These are phyloP conservation scores for Arthroderma sp. DNA, from an alignment of 2,329 filamentous ascomycete species.

Conservation along the genomic window DNA sequence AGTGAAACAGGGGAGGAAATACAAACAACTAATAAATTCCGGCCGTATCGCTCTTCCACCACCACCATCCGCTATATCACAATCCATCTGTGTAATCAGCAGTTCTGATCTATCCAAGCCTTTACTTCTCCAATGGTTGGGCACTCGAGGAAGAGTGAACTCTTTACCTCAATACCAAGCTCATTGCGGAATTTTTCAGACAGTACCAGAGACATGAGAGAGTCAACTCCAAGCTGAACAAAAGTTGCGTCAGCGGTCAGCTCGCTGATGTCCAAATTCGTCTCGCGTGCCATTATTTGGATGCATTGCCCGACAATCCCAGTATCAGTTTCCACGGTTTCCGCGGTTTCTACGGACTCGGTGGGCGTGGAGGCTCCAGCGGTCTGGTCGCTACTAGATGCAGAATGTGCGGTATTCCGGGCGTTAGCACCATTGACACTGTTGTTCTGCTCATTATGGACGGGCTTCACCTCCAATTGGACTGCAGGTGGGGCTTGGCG, in stretches of 20 bases:
- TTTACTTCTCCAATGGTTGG: not conserved
- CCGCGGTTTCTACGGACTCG: not conserved
- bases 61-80: too few species aligned
- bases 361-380: not conserved
- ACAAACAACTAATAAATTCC: too few species aligned
- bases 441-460: too few species aligned
- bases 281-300: not conserved
- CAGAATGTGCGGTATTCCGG: too few species aligned
- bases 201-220: not conserved
- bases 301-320: not conserved
- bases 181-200: not conserved
- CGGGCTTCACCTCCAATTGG: too few species aligned
- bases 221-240: not conserved
- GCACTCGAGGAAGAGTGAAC: not conserved
- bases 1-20: too few species aligned
- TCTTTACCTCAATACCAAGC: not conserved
- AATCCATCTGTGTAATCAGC: not conserved
- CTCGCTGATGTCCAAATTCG: not conserved
- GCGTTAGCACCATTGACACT: too few species aligned
- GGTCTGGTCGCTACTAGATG: too few species aligned
- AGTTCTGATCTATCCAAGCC: not conserved
- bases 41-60: too few species aligned
- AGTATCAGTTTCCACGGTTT: not conserved
- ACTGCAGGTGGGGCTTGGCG: too few species aligned
- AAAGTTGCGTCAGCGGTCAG: not conserved